Conservation (phyloP, 805 yeast genomes). For the Saccharomycopsis fodiens region DNA sequence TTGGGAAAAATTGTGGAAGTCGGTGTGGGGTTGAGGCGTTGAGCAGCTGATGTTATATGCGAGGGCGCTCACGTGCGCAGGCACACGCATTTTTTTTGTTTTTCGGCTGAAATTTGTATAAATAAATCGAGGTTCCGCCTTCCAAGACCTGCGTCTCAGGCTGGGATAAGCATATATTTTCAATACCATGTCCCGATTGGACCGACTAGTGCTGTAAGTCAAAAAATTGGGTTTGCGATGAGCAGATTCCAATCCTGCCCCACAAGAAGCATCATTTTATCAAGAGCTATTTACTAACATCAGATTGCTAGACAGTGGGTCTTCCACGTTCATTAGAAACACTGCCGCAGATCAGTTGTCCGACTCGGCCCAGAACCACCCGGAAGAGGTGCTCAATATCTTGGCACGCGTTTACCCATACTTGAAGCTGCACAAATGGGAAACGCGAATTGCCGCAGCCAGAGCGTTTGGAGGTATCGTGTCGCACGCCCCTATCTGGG, state of each 20-base stretch:
- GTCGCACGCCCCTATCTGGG: conserved; percentile 71
- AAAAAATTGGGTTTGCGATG: background rate
- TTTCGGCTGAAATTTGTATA: background rate
- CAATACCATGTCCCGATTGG: conserved; percentile 39
- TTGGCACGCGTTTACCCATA: conserved; percentile 89
- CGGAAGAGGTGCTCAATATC: conserved; percentile 80
- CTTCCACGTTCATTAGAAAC: conserved; percentile 85
- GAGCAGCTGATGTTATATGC: background rate
- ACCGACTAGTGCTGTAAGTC: conserved; percentile 41
- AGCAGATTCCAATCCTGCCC: too few species aligned
- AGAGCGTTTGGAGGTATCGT: conserved; percentile 92
- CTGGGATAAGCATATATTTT: background rate
- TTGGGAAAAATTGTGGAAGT: background rate
- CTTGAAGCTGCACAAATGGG: conserved; percentile 82
- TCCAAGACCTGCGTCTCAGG: background rate
- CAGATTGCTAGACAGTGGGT: conserved; percentile 75
- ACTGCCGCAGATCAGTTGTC: conserved; percentile 97
- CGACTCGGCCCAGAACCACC: conserved; percentile 88
- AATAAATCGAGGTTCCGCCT: conserved; percentile 2
- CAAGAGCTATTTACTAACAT: conserved; percentile 3
- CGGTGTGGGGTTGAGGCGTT: background rate
- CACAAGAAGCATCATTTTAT: conserved; percentile 23
- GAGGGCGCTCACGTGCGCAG: background rate
- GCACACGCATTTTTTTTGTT: background rate
- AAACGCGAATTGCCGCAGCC: conserved; percentile 91